phyloP scores from a whole-genome alignment of 1,284 basidiomycete species.

The Trichosporon sp. region DNA sequence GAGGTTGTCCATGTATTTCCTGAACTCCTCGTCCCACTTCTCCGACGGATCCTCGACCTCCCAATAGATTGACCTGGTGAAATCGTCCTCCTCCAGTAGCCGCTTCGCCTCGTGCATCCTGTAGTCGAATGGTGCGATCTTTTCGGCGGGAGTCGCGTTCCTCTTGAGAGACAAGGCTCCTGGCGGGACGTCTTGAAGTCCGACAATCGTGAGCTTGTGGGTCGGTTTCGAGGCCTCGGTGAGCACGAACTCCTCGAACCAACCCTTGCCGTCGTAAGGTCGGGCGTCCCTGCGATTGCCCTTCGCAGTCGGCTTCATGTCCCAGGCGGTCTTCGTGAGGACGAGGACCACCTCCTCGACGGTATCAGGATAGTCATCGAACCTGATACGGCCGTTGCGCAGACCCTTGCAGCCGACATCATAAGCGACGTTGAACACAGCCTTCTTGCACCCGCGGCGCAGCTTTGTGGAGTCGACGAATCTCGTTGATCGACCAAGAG shows the following conservation, averaged over 20 bases:
- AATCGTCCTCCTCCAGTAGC: neutral
- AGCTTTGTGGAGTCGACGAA: neutral
- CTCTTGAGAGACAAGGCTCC: neutral
- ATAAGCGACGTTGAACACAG: neutral
- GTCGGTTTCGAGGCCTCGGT: neutral
- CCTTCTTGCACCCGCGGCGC: neutral
- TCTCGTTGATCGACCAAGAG: neutral
- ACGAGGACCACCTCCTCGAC: neutral
- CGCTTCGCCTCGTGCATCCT: neutral
- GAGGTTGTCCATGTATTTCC: neutral
- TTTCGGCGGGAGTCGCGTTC: neutral
- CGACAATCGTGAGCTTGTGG: neutral
- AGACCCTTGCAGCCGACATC: neutral
- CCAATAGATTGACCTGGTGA: neutral
- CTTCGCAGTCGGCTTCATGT: neutral
- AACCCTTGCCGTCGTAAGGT: neutral
- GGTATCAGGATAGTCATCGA: neutral
- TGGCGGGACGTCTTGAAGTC: neutral
- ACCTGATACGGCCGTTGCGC: neutral
- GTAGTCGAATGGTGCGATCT: neutral
- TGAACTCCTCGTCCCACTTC: neutral
- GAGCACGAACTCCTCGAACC: slow-evolving; percentile 2
- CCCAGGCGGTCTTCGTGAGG: neutral
- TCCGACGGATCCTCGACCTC: neutral
- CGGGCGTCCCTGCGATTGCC: neutral